Evolutionary conservation across 2,329 filamentous ascomycete genomes (phyloP).

Genomic region (Exophiala aquamarina): DNA sequence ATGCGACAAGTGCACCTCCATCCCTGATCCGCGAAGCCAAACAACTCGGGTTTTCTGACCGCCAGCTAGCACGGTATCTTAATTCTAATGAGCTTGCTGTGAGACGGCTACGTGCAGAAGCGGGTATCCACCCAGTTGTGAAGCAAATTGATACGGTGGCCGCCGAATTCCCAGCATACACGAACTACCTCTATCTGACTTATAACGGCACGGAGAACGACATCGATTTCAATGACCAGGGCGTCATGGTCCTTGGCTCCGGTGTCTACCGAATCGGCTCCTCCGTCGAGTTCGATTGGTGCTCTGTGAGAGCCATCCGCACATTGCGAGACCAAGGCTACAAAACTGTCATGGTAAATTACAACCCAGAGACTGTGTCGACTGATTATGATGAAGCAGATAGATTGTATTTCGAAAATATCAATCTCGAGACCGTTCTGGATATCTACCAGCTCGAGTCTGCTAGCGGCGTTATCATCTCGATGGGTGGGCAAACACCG

Average conservation of each 20-base stretch:
- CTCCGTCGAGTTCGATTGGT: constrained; percentile 99
- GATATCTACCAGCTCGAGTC: constrained; percentile 91
- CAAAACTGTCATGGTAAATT: constrained; percentile 95
- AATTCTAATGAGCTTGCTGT: constrained; percentile 92
- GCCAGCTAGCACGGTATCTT: constrained; percentile 91
- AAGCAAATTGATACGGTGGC: constrained; percentile 99
- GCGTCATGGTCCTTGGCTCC: constrained; percentile 93
- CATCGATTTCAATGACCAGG: constrained; percentile 79
- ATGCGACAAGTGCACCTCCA: constrained; percentile 63
- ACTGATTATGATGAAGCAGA: constrained; percentile 97
- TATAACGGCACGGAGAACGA: constrained; percentile 91
- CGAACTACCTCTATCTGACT: constrained; percentile 95
- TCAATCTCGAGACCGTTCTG: constrained; percentile 83
- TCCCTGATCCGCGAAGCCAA: constrained; percentile 79
- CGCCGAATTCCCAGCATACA: constrained; percentile 89
- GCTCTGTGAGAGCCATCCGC: constrained; percentile 88
- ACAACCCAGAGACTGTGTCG: constrained; percentile 84
- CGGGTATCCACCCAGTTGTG: constrained; percentile 81
- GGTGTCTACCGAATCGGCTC: constrained; percentile 97
- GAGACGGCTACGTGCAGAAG: constrained; percentile 78
- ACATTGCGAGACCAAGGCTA: constrained; percentile 79
- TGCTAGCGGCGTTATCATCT: constrained; percentile 81
- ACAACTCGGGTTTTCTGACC: constrained; percentile 89
- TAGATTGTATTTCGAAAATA: constrained; percentile 93
- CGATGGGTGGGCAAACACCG: constrained; percentile 95